Evolutionary conservation across 495 filamentous ascomycete species (phyloP).

Genomic region (Barbatosphaeria neglecta): DNA sequence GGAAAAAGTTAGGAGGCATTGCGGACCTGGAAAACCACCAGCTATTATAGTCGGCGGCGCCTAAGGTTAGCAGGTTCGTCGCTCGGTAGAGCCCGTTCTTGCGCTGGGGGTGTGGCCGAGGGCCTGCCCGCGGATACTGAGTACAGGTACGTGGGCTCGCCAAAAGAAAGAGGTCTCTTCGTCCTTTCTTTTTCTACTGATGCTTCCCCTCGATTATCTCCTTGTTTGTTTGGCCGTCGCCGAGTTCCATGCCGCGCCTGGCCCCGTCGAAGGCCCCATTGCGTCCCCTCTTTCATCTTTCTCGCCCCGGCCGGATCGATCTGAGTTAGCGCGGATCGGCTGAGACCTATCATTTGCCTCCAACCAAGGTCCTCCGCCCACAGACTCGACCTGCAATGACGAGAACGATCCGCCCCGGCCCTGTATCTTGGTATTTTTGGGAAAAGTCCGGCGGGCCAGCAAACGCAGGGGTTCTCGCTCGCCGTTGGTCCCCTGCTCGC

Average conservation of each 20-base stretch:
- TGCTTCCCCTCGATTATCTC: background rate
- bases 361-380: background rate
- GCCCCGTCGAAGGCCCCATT: slow-evolving; percentile 4
- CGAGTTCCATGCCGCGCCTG: too few species aligned
- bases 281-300: background rate
- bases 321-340: slow-evolving; percentile 8
- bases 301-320: slow-evolving; percentile 3
- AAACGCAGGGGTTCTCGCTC: background rate
- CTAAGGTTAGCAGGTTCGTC: too few species aligned
- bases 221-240: background rate
- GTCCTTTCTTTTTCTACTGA: too few species aligned
- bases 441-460: background rate
- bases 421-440: background rate
- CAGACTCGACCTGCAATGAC: background rate
- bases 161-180: too few species aligned
- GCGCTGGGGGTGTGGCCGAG: too few species aligned
- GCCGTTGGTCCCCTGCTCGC: background rate
- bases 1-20: too few species aligned
- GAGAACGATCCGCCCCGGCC: background rate
- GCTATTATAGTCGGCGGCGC: too few species aligned
- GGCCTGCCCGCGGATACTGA: too few species aligned
- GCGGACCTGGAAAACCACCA: too few species aligned
- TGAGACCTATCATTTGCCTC: slow-evolving; percentile 8
- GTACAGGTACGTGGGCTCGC: too few species aligned
- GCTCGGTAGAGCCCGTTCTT: too few species aligned